phyloP scores from a whole-genome alignment of 371 early-diverging fungal species.

The Funneliformis caledonium region DNA sequence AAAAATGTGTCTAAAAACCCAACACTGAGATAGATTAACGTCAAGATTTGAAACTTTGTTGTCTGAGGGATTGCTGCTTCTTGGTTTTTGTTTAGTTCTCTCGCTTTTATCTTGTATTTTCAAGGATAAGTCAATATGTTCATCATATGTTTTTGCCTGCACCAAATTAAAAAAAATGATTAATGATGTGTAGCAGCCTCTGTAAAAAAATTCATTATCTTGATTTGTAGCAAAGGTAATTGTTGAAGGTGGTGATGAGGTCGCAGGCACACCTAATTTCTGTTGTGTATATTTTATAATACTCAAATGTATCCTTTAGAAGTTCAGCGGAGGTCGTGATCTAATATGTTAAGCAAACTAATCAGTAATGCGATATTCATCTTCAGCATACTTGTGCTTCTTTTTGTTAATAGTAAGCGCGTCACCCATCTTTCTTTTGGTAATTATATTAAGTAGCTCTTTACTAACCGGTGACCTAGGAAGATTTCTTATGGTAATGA shows the following conservation, averaged over 20 bases:
- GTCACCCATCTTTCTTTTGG: background rate
- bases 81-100: no score
- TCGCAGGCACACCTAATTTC: slow-evolving; percentile 18
- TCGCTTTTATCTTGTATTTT: no score
- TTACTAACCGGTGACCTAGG: background rate
- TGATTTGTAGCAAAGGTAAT: slow-evolving; percentile 7
- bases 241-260: background rate
- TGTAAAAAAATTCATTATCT: background rate
- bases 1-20: no score
- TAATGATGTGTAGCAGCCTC: background rate
- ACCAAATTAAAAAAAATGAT: no score
- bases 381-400: slow-evolving; percentile 30
- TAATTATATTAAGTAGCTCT: background rate
- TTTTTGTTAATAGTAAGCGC: slow-evolving; percentile 4
- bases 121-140: no score
- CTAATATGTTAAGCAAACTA: slow-evolving; percentile 2
- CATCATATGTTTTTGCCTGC: no score
- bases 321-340: slow-evolving; percentile 26
- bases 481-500: background rate
- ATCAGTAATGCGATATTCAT: slow-evolving; percentile 19
- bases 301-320: slow-evolving; percentile 22
- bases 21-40: no score
- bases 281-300: slow-evolving; percentile 26
- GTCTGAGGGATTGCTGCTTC: no score
- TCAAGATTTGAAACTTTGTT: no score